Evolutionary conservation across 2,329 filamentous ascomycete genomes (phyloP), one percentile per base, ranked within the genome.

Genomic region (Laburnicola sp.): DNA sequence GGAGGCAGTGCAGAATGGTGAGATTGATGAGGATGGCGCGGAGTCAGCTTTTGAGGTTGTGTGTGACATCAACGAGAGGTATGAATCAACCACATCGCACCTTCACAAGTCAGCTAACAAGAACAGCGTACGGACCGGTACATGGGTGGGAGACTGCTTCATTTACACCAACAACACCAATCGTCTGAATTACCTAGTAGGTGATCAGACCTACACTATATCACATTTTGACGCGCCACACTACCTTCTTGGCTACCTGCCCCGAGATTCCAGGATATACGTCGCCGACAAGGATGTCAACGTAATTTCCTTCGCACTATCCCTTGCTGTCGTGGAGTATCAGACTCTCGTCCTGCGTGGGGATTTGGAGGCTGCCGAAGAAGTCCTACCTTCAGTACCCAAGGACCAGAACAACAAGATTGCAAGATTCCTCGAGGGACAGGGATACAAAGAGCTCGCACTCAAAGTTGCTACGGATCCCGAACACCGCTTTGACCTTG

Each of bases 111-210:
- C 25, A 27, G 26, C 63, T 65, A 63, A 50, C 52, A 30, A 39
- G 30, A 21, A 48, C 55, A 90, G 87, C 58, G 91, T 97, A 45
- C 88, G 90, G 59, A 97, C 93, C 21, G 94, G 93, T 63, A 89
- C 96, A 77, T 99, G 94, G 94, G 89, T 99, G 50, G 94, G 94
- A 56, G 94, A 99, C 77, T 96, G 93, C 78, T 96, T 99, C 81
- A 92, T 97, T 72, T 99, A 97, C 82, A 97, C 94, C 48, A 97
- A 96, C 80, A 89, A 83, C 73, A 96, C 92, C 7, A 97, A 97
- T 80, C 89, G 94, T 56, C 81, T 99, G 53, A 97, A 97, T 80
- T 97, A 97, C 77, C 85, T 99, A 22, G 93, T 99, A 10, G 94
- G 94, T 59, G 94, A 97, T 75, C 92, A 97, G 77, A 96, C 91